Percentiles rank a stretch among this genome's conserved stretches.
phyloP scores from a whole-genome alignment of 768 basidiomycete genomes.

The Leccinum aurantiacum region DNA sequence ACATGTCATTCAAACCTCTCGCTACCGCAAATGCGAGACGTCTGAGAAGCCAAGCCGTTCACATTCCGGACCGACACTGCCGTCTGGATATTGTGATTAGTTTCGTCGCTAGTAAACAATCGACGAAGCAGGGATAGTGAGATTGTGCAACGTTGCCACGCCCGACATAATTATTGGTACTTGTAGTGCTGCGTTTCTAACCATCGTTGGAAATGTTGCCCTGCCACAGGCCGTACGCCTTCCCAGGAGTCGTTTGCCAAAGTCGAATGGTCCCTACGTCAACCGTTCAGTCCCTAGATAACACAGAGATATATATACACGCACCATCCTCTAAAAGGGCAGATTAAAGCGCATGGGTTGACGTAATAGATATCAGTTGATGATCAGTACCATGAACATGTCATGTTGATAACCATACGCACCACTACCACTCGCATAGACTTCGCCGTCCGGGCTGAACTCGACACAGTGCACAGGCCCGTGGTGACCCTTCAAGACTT shows the following conservation, averaged over 20 bases:
- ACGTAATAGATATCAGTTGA: slow-evolving; percentile 13
- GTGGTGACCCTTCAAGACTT: slow-evolving; percentile 94
- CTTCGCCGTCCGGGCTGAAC: slow-evolving; percentile 94
- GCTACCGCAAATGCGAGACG: neutral
- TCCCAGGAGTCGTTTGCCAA: slow-evolving; percentile 96
- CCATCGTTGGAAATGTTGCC: slow-evolving; percentile 47
- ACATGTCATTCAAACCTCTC: neutral
- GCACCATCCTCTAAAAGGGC: slow-evolving; percentile 66
- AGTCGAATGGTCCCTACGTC: slow-evolving; percentile 83
- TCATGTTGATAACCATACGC: slow-evolving; percentile 37
- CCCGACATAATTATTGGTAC: slow-evolving; percentile 9
- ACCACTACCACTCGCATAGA: slow-evolving; percentile 97
- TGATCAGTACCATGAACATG: slow-evolving; percentile 2
- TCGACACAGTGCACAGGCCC: slow-evolving; percentile 95
- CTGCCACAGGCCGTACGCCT: slow-evolving; percentile 90
- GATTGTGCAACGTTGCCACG: slow-evolving; percentile 8
- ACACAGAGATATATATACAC: slow-evolving; percentile 21
- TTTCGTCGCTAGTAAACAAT: slow-evolving; percentile 12
- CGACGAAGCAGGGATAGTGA: slow-evolving; percentile 12
- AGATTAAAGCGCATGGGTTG: slow-evolving; percentile 8
- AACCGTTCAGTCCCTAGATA: slow-evolving; percentile 7
- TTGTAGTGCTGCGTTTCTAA: slow-evolving; percentile 9
- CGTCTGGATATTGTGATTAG: slow-evolving; percentile 20
- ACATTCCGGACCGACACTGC: neutral
- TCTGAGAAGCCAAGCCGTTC: neutral